A percentile compares a stretch with the other conserved stretches of the same genome.
Evolutionary conservation across 192 early-diverging fungal species (phyloP).

Genomic region (Phlyctochytrium arcticum): DNA sequence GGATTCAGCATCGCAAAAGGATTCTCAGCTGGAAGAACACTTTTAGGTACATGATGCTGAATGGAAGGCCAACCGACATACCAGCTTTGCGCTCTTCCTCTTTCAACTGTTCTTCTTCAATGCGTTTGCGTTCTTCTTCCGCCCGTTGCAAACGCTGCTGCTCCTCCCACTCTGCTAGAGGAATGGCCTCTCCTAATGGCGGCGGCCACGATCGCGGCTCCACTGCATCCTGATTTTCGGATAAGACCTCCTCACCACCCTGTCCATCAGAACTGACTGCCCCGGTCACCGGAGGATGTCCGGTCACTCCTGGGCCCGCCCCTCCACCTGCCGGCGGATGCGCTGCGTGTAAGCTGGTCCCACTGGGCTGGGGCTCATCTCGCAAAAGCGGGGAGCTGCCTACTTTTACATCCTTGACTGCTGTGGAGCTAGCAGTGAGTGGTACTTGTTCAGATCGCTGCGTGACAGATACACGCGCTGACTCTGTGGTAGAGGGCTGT

Average conservation of each 20-base stretch:
- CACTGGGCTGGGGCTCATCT: no score
- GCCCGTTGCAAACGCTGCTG: slow-evolving; percentile 8
- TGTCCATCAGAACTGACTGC: background rate
- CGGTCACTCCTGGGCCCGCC: background rate
- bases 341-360: background rate
- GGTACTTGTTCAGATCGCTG: background rate
- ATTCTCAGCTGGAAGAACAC: slow-evolving; percentile 20
- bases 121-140: slow-evolving; percentile 17
- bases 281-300: background rate
- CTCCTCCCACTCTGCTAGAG: slow-evolving; percentile 28
- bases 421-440: no score
- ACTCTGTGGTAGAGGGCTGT: background rate
- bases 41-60: background rate
- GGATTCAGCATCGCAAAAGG: slow-evolving; percentile 28
- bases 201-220: slow-evolving; percentile 5
- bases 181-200: slow-evolving; percentile 20
- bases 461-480: background rate
- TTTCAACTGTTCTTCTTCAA: slow-evolving; percentile 18
- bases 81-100: slow-evolving; percentile 32
- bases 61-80: slow-evolving; percentile 4
- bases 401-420: background rate
- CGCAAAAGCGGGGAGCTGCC: background rate
- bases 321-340: background rate
- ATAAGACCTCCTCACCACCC: background rate
- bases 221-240: background rate